A percentile compares a stretch with the other conserved stretches of the same genome.
Conservation (phyloP, 306 rosid species). For the Arachis stenosperma region DNA sequence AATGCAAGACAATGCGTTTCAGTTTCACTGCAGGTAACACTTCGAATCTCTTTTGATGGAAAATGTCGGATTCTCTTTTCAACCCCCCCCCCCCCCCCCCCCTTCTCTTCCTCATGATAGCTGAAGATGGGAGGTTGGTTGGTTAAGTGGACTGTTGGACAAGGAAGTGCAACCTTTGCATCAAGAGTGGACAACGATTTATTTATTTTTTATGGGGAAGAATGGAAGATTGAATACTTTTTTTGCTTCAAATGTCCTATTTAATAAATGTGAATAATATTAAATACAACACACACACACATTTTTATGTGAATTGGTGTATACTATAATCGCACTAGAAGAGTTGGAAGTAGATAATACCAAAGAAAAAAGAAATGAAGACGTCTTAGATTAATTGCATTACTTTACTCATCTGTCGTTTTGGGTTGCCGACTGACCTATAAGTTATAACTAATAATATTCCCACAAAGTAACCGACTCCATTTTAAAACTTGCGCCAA, state of each 20-base stretch:
- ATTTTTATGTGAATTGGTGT: not conserved
- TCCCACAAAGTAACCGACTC: not conserved
- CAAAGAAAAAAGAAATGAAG: not conserved
- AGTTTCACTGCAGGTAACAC: constrained; percentile 56
- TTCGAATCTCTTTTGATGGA: constrained; percentile 73
- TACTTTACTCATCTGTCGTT: not conserved
- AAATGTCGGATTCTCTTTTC: constrained; percentile 48
- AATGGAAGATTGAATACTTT: too few relatives aligned
- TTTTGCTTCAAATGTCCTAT: not conserved
- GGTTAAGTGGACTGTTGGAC: not conserved
- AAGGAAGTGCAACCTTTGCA: not conserved
- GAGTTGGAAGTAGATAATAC: not conserved
- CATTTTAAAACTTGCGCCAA: constrained; percentile 27
- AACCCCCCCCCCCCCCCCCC: too few relatives aligned
- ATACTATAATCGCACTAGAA: not conserved
- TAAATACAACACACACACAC: too few relatives aligned
- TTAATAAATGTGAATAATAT: too few relatives aligned
- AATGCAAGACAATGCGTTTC: constrained; percentile 83
- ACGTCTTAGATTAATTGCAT: not conserved
- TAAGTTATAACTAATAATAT: too few relatives aligned
- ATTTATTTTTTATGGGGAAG: not conserved
- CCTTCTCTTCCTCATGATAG: not conserved
- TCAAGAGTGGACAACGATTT: not conserved
- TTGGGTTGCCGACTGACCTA: not conserved
- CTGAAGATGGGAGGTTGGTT: not conserved